A percentile compares a stretch with the other conserved stretches of the same genome.
phyloP scores from a whole-genome alignment of 257 asterid species.

The Eucommia ulmoides region DNA sequence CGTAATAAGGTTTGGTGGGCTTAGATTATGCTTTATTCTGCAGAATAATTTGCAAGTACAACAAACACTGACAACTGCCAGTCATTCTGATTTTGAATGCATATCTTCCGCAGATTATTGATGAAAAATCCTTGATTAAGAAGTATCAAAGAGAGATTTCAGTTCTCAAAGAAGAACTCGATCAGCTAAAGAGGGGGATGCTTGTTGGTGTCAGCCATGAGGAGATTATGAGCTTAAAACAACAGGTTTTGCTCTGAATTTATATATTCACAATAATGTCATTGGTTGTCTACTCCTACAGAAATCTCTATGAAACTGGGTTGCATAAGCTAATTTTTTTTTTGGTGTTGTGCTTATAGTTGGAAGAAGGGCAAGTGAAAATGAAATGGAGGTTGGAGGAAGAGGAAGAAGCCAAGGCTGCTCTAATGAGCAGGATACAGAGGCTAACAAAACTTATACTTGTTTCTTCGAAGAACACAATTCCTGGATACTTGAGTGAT shows the following conservation, averaged over 20 bases:
- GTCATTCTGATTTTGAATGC: constrained; percentile 2
- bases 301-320: not conserved
- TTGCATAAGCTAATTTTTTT: not conserved
- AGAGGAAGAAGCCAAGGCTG: constrained; percentile 98
- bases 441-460: constrained; percentile 93
- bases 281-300: not conserved
- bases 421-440: constrained; percentile 97
- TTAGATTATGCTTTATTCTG: constrained; percentile 4
- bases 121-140: constrained; percentile 95
- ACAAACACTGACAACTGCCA: not conserved
- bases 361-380: constrained; percentile 98
- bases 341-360: constrained; percentile 24
- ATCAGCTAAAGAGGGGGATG: constrained; percentile 72
- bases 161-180: constrained; percentile 77
- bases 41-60: constrained; percentile 9
- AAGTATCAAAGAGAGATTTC: constrained; percentile 95
- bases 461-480: constrained; percentile 80
- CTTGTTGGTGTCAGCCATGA: constrained; percentile 71
- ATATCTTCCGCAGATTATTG: constrained; percentile 59
- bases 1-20: constrained; percentile 67
- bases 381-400: constrained; percentile 99
- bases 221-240: constrained; percentile 69
- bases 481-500: constrained; percentile 53
- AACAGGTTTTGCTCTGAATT: constrained; percentile 34
- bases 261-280: not conserved